phyloP scores from a whole-genome alignment of 805 yeast genomes.

The Candida verbasci region DNA sequence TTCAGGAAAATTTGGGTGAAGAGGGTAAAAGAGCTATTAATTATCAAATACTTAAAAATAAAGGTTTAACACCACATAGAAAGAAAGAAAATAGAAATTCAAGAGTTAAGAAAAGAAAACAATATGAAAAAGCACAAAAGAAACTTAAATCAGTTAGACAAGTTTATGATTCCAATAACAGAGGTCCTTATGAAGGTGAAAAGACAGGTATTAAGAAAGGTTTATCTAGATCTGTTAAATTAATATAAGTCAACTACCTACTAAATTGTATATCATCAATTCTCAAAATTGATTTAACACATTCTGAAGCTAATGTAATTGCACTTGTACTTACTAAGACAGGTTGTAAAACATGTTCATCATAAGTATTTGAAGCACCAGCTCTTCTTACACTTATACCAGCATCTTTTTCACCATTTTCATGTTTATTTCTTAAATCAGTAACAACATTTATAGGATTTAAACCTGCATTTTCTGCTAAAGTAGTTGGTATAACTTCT shows the following conservation, averaged over 20 bases:
- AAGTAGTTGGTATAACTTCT: constrained; percentile 88
- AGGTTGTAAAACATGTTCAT: constrained; percentile 95
- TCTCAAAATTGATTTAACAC: constrained; percentile 91
- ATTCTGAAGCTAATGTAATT: constrained; percentile 89
- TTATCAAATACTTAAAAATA: constrained; percentile 92
- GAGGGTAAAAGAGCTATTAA: constrained; percentile 93
- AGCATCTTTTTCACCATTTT: constrained; percentile 85
- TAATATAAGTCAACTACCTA: constrained; percentile 34
- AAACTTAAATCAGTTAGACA: constrained; percentile 86
- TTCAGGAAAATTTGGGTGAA: constrained; percentile 60
- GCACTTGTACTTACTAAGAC: constrained; percentile 93
- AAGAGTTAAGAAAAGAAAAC: constrained; percentile 97
- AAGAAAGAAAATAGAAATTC: constrained; percentile 93
- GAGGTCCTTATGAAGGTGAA: constrained; percentile 82
- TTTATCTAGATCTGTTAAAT: constrained; percentile 79
- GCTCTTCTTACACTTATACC: constrained; percentile 94
- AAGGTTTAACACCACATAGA: constrained; percentile 90
- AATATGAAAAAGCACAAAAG: constrained; percentile 92
- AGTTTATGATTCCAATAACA: constrained; percentile 73
- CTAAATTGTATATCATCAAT: constrained; percentile 96
- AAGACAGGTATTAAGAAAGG: constrained; percentile 96
- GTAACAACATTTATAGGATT: constrained; percentile 90
- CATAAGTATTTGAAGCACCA: constrained; percentile 84
- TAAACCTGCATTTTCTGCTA: constrained; percentile 94
- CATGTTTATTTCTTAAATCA: constrained; percentile 87